A percentile compares a stretch with the other conserved stretches of the same genome.
Evolutionary conservation across 1,284 basidiomycete species (phyloP).

Genomic region (Microbotryomycetes sp.): DNA sequence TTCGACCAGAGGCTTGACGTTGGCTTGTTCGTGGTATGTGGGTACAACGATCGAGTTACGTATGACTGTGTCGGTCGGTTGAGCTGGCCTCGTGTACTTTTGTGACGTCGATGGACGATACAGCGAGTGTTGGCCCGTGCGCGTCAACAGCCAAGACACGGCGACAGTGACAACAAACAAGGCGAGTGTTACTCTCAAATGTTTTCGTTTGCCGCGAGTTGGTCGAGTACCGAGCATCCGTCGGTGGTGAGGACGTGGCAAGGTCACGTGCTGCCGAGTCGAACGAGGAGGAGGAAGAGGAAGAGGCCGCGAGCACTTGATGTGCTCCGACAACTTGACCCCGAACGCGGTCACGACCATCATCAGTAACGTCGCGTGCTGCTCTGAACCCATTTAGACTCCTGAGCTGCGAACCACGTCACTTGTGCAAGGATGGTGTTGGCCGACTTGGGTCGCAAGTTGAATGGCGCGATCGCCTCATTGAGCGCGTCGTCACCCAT

Average conservation of each 20-base stretch:
- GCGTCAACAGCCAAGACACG: background rate
- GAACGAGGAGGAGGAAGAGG: too few species aligned
- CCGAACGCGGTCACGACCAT: background rate
- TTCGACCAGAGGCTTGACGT: constrained; percentile 47
- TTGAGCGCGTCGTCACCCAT: constrained; percentile 77
- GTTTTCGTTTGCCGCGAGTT: too few species aligned
- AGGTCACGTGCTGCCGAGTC: too few species aligned
- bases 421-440: constrained; percentile 65
- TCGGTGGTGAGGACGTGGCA: background rate
- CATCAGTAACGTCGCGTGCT: too few species aligned
- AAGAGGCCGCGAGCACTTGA: too few species aligned
- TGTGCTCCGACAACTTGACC: background rate
- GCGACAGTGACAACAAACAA: background rate
- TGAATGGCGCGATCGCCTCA: constrained; percentile 88
- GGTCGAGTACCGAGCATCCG: background rate
- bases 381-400: background rate
- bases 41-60: constrained; percentile 49
- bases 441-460: constrained; percentile 86
- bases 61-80: constrained; percentile 27
- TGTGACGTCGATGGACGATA: constrained; percentile 23
- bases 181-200: background rate
- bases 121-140: background rate
- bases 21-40: constrained; percentile 49
- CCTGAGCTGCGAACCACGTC: background rate
- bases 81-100: constrained; percentile 20